phyloP scores from a whole-genome alignment of 2,329 filamentous ascomycete genomes.

The Berkeleyomyces rouxiae region DNA sequence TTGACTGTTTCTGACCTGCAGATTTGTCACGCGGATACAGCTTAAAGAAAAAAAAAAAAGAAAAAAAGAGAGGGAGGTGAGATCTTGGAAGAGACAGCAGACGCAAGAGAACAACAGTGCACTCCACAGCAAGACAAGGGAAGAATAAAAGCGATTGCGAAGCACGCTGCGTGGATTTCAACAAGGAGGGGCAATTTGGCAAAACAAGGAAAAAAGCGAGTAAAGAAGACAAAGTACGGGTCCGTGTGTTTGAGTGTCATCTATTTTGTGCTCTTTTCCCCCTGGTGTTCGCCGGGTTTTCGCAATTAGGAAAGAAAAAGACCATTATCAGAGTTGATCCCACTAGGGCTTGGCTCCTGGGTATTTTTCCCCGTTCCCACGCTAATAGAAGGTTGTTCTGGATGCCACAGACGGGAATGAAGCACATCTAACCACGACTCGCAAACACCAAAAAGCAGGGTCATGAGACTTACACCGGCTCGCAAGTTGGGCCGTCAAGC shows the following conservation, averaged over 20 bases:
- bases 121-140: not conserved
- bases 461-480: too few relatives aligned
- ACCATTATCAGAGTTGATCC: not conserved
- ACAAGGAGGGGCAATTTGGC: not conserved
- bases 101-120: too few relatives aligned
- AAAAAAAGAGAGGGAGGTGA: not conserved
- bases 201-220: not conserved
- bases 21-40: not conserved
- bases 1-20: not conserved
- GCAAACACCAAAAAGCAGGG: too few relatives aligned
- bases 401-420: too few relatives aligned
- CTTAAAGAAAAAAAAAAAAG: not conserved
- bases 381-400: too few relatives aligned
- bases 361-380: not conserved
- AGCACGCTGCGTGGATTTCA: too few relatives aligned
- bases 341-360: not conserved
- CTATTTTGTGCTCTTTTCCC: not conserved
- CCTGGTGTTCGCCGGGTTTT: not conserved
- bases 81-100: too few relatives aligned
- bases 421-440: too few relatives aligned
- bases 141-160: not conserved
- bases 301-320: too few relatives aligned
- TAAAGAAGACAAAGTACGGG: not conserved
- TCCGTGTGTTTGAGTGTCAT: not conserved
- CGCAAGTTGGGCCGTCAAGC: too few relatives aligned